Evolutionary conservation across 306 rosid genomes (phyloP), one percentile per base, ranked within the genome.

Genomic region (Cucurbita argyrosperma): DNA sequence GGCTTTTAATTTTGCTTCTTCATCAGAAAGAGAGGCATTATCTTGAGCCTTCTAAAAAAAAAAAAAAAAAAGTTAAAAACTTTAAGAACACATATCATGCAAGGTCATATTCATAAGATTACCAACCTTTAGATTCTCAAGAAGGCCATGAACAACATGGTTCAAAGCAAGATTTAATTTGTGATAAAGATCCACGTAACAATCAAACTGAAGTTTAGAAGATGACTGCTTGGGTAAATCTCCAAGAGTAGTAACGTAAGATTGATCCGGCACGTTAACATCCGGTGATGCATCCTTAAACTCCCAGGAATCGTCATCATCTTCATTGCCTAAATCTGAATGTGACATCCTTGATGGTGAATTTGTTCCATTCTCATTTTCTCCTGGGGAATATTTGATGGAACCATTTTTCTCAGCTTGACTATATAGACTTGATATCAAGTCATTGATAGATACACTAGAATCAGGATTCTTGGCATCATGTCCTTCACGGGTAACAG

Each of bases 341-440:
- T 80, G 80, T 21, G 77, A 71, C 45, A 78, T 54, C 69, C 76
- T 81, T 18, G 81, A 57, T 68, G 78, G 46, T 70, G 76, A 69
- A 73, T 40, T 63, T 11, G 50, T 64, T 19, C 66, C 85, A 71
- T 76, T 80, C 64, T 86, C 88, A 59, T 75, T 81, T 80, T 57
- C 84, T 68, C 79, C 83, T 52, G 87, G 84, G 18, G 80, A 72
- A 69, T 69, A 59, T 71, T 76, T 76, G 30, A 79, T 71, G 73
- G 92, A 81, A 64, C 71, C 69, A 55, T 76, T 75, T 62, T 84
- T 79, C 77, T 87, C 88, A 72, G 92, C 80, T 87, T 89, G 91
- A 77, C 74, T 84, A 81, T 90, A 93, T 67, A 93, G 89, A 80
- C 80, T 89, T 86, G 90, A 90, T 81, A 92, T 78, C 19, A 91